Evolutionary conservation across 2,329 filamentous ascomycete species (phyloP).

Genomic region (Calonectria ilicicola): DNA sequence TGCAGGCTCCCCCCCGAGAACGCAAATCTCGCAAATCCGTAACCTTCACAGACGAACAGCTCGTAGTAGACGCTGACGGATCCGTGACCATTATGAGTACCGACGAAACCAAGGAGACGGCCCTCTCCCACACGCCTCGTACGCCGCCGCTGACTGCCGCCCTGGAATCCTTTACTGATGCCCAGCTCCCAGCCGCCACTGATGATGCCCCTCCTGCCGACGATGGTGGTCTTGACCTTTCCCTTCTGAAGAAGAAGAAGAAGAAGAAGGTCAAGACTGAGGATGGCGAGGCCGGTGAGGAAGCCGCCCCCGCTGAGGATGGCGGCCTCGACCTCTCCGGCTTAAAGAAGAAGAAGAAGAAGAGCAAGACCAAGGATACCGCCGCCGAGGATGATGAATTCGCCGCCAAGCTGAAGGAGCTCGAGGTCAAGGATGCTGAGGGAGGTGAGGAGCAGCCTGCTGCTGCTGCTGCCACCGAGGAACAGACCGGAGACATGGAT

Average conservation of each 20-base stretch:
- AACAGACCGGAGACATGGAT: slow-evolving; percentile 81
- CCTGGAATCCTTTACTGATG: slow-evolving; percentile 67
- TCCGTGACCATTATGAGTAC: slow-evolving; percentile 81
- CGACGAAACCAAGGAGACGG: slow-evolving; percentile 83
- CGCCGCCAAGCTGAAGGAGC: slow-evolving; percentile 71
- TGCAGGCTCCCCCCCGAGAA: slow-evolving; percentile 52
- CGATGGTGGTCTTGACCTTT: slow-evolving; percentile 67
- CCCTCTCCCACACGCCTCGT: slow-evolving; percentile 81
- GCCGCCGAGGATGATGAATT: slow-evolving; percentile 73
- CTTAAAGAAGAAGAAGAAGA: slow-evolving; percentile 86
- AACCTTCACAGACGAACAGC: slow-evolving; percentile 88
- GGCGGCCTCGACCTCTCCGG: slow-evolving; percentile 62
- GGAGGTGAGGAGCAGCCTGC: slow-evolving; percentile 59
- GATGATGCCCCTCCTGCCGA: slow-evolving; percentile 59
- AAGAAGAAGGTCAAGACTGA: slow-evolving; percentile 58
- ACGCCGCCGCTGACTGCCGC: slow-evolving; percentile 70
- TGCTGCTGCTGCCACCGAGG: slow-evolving; percentile 53
- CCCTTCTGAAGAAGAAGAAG: slow-evolving; percentile 89
- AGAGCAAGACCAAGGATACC: slow-evolving; percentile 68
- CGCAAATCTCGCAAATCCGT: slow-evolving; percentile 91
- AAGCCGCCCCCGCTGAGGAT: slow-evolving; percentile 58
- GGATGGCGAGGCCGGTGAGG: slow-evolving; percentile 59
- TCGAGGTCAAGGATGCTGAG: slow-evolving; percentile 76
- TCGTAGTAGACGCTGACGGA: slow-evolving; percentile 91
- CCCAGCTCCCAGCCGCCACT: slow-evolving; percentile 55